Evolutionary conservation across 176 grass and related monocot species (phyloP).

Genomic region (Canna indica): DNA sequence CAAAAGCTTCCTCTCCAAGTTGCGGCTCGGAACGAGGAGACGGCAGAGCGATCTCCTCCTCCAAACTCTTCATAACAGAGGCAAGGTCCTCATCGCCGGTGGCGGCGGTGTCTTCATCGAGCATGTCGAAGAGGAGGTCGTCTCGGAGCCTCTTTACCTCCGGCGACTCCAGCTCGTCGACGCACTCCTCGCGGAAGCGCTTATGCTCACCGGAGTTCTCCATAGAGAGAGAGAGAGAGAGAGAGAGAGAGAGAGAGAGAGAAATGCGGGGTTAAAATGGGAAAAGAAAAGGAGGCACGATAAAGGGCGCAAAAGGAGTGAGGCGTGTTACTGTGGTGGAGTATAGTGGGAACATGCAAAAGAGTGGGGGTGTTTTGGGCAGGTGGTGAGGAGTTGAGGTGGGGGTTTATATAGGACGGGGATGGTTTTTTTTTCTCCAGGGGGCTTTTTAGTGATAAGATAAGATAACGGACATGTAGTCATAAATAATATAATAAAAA

Average conservation of each 20-base stretch:
- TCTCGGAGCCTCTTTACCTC: neutral
- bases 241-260: neutral
- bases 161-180: neutral
- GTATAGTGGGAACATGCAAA: neutral
- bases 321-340: neutral
- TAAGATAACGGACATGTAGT: neutral
- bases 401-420: neutral
- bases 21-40: neutral
- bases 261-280: neutral
- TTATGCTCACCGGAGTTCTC: neutral
- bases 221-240: neutral
- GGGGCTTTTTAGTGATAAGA: neutral
- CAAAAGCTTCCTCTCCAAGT: neutral
- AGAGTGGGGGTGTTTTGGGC: neutral
- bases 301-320: neutral
- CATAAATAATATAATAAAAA: neutral
- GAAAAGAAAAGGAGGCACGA: neutral
- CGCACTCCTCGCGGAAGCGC: neutral
- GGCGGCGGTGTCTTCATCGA: neutral
- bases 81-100: constrained; percentile 6
- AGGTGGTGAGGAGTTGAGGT: neutral
- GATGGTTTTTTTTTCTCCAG: neutral
- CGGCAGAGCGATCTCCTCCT: constrained; percentile 10
- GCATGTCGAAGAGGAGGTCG: neutral
- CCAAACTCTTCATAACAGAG: constrained; percentile 4